phyloP scores from a whole-genome alignment of 441 rosid species.

The Kokia cookei region DNA sequence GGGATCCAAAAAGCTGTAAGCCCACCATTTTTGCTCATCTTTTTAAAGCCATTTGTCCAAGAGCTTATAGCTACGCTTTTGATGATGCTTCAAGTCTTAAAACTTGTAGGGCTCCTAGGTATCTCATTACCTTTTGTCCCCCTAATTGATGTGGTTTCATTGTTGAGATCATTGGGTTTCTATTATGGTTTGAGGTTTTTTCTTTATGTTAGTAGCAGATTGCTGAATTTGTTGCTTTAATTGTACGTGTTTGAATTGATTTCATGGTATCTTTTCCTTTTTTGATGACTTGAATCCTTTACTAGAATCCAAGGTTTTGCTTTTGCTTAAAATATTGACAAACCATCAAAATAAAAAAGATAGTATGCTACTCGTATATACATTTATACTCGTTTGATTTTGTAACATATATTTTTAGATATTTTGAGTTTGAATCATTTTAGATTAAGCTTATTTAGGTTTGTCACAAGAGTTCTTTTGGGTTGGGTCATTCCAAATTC shows the following conservation, averaged over 20 bases:
- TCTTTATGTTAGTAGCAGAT: neutral
- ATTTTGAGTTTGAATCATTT: too few species aligned
- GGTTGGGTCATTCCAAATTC: too few species aligned
- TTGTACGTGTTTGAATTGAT: neutral
- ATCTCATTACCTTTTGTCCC: slow-evolving; percentile 62
- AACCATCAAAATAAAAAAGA: neutral
- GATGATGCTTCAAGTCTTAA: slow-evolving; percentile 58
- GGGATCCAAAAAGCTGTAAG: slow-evolving; percentile 40
- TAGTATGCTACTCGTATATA: neutral
- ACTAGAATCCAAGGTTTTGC: neutral
- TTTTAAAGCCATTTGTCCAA: slow-evolving; percentile 59
- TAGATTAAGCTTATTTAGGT: too few species aligned
- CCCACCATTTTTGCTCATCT: slow-evolving; percentile 46
- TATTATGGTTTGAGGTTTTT: neutral
- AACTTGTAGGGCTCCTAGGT: slow-evolving; percentile 50
- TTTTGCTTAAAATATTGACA: neutral
- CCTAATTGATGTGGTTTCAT: slow-evolving; percentile 16
- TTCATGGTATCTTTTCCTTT: neutral
- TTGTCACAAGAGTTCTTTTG: neutral
- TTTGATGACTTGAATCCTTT: neutral
- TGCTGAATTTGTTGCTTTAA: neutral
- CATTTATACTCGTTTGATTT: neutral
- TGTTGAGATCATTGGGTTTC: neutral
- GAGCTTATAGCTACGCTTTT: slow-evolving; percentile 53
- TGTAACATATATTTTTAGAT: neutral